Evolutionary conservation across 306 rosid species (phyloP).

Genomic region (Potentilla sterilis): DNA sequence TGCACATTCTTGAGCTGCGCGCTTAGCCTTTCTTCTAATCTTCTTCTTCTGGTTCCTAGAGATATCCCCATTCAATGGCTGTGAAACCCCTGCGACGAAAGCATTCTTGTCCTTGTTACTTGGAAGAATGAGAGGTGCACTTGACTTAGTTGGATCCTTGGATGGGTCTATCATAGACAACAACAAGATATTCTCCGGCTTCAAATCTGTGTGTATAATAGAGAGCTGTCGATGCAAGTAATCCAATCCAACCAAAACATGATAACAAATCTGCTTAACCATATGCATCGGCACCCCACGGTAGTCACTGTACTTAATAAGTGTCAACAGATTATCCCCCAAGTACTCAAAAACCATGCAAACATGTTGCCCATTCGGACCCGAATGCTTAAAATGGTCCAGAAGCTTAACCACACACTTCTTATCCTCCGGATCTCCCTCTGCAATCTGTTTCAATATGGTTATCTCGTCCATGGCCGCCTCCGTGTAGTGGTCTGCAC

Average conservation of each 20-base stretch:
- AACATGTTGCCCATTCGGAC: conserved; percentile 94
- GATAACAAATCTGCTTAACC: conserved; percentile 92
- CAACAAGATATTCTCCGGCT: conserved; percentile 83
- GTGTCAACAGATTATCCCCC: conserved; percentile 92
- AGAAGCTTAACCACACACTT: conserved; percentile 93
- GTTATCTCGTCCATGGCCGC: conserved; percentile 97
- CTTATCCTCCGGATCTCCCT: conserved; percentile 75
- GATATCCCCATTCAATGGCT: conserved; percentile 70
- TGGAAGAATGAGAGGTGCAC: conserved; percentile 61
- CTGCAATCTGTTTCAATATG: conserved; percentile 86
- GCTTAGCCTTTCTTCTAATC: conserved; percentile 89
- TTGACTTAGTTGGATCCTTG: conserved; percentile 79
- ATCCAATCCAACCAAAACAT: conserved; percentile 86
- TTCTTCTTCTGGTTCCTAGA: conserved; percentile 74
- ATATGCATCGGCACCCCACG: conserved; percentile 72
- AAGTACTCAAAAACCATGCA: conserved; percentile 95
- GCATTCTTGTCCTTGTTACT: conserved; percentile 52
- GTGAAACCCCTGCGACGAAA: conserved; percentile 44
- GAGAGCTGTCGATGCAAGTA: conserved; percentile 91
- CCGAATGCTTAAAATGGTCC: conserved; percentile 95
- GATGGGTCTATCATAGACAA: conserved; percentile 73
- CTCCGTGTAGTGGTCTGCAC: conserved; percentile 96
- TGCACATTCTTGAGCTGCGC: conserved; percentile 73
- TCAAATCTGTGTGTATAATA: conserved; percentile 93
- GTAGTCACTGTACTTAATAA: conserved; percentile 77